Evolutionary conservation across 2,329 filamentous ascomycete genomes (phyloP).

Genomic region (Ophiostoma pallidulum): DNA sequence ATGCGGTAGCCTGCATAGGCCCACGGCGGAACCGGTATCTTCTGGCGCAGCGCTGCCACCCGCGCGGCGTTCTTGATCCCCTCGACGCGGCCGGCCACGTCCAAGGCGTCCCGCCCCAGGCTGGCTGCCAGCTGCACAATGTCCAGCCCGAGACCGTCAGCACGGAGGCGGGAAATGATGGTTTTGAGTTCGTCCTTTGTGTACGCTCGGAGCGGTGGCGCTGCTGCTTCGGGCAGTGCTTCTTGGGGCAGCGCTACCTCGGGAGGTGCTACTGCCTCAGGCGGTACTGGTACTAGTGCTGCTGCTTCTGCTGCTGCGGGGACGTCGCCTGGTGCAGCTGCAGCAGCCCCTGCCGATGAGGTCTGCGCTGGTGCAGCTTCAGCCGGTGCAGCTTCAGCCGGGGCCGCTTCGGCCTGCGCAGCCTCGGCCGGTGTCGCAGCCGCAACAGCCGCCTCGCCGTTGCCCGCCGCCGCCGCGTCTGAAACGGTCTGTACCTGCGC

Average conservation of each 20-base stretch:
- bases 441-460: no score
- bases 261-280: no score
- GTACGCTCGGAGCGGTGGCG: no score
- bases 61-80: slow-evolving; percentile 12
- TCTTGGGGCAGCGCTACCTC: no score
- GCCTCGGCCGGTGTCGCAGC: neutral
- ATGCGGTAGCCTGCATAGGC: slow-evolving; percentile 5
- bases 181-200: neutral
- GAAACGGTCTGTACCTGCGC: no score
- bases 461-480: no score
- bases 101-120: slow-evolving; percentile 8
- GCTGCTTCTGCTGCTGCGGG: no score
- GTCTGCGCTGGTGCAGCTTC: neutral
- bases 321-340: no score
- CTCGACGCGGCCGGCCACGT: slow-evolving; percentile 12
- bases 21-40: slow-evolving; percentile 10
- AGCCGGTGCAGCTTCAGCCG: neutral
- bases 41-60: neutral
- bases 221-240: no score
- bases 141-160: neutral
- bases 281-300: no score
- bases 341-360: no score
- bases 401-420: neutral
- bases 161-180: slow-evolving; percentile 8
- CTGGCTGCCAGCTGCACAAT: slow-evolving; percentile 9